Evolutionary conservation across 169 alveolate genomes (phyloP), one percentile per base, ranked within the genome.

Genomic region (Plasmodium coatneyi): DNA sequence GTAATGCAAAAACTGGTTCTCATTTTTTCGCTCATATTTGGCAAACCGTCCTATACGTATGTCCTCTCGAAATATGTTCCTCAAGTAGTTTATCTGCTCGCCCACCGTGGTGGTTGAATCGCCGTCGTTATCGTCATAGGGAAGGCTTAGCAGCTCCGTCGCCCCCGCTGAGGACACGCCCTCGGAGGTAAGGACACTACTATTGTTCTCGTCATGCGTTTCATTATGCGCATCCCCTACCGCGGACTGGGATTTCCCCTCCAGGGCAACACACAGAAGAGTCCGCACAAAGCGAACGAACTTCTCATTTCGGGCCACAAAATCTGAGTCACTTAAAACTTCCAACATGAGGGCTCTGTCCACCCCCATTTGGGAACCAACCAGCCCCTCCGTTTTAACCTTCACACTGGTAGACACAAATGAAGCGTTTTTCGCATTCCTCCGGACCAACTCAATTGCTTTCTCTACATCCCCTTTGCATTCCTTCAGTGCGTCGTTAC

Each of bases 1-100:
- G 34, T 25, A 87, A 79, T 87, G 93, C 25, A 87, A 60, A 79
- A 87, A 87, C 16, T 87, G 90, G 34, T 87, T 78, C 71, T 56
- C 78, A 60, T 87, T 87, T 34, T 79, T 60, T 7, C 72, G 66
- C 22, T 19, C 30, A 66, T 87, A 87, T 79, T 79, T 78, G 66
- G 80, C 16, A 66, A 43, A 79, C 16, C 93, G 66, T 14, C 93
- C 93, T 3, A 87, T 87, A 6, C 82, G 80, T 60, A 87, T 56
- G 71, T 87, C 89, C 34, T 87, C 93, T 19, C 93, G 80, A 79
- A 87, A 87, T 19, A 87, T 87, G 66, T 87, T 87, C 71, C 93
- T 36, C 28, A 87, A 46, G 71, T 87, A 78, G 82, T 87, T 87
- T n/a, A 87, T 32, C 10, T 87, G 71, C 46, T 87, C 93, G 14